A percentile compares a stretch with the other conserved stretches of the same genome.
phyloP scores from a whole-genome alignment of 2,329 filamentous ascomycete species.

The Aspergillus costaricaensis region DNA sequence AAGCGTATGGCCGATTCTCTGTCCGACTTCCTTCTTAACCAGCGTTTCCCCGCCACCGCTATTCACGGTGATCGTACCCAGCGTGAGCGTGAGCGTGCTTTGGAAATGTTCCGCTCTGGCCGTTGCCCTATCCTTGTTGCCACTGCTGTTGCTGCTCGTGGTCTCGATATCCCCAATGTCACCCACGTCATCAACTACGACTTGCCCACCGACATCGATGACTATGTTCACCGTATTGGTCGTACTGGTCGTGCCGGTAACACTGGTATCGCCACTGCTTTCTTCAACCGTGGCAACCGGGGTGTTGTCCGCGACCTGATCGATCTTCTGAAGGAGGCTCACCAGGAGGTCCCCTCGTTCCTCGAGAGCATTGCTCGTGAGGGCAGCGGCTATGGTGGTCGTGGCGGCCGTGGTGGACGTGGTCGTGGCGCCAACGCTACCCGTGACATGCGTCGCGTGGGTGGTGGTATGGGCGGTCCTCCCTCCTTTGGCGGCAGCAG shows the following conservation, averaged over 20 bases:
- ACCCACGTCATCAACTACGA: conserved; percentile 99
- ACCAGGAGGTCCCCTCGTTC: conserved; percentile 93
- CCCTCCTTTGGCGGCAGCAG: conserved; percentile 41
- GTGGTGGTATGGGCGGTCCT: conserved; percentile 43
- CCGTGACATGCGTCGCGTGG: conserved; percentile 85
- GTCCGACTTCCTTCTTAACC: conserved; percentile 97
- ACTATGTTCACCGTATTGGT: conserved; percentile 99
- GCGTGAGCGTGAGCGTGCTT: conserved; percentile 94
- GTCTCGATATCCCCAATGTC: conserved; percentile 93
- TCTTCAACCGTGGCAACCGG: conserved; percentile 99
- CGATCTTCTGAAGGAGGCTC: conserved; percentile 97
- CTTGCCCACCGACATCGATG: conserved; percentile 96
- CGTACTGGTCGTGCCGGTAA: conserved; percentile 99
- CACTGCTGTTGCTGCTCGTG: conserved; percentile 89
- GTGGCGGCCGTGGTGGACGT: conserved; percentile 72
- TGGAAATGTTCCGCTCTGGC: conserved; percentile 96
- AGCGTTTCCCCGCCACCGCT: conserved; percentile 95
- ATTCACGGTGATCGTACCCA: conserved; percentile 99
- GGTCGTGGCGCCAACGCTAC: conserved; percentile 65
- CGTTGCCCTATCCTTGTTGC: conserved; percentile 96
- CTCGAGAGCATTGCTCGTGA: conserved; percentile 97
- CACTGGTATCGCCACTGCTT: conserved; percentile 95
- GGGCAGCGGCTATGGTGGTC: conserved; percentile 76
- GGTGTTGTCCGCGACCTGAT: conserved; percentile 95
- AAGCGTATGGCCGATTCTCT: conserved; percentile 99